phyloP scores from a whole-genome alignment of 2,329 filamentous ascomycete species.

The Nothophaeocryptopus gaeumannii region DNA sequence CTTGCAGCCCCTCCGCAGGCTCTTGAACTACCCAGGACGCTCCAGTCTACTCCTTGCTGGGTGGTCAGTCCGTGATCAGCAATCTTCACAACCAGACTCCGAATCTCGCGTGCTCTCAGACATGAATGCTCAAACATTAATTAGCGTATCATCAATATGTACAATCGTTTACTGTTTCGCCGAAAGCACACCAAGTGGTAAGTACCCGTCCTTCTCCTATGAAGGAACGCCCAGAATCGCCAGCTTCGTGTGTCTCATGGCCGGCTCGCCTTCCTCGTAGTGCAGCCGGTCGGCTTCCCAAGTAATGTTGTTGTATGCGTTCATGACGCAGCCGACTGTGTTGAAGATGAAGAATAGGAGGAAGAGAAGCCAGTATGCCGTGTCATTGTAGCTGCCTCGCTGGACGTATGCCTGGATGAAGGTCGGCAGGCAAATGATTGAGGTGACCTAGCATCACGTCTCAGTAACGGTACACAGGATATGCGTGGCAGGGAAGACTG shows the following conservation, averaged over 20 bases:
- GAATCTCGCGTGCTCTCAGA: too few relatives aligned
- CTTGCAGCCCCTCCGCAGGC: too few relatives aligned
- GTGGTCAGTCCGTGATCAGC: too few relatives aligned
- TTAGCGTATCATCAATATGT: too few relatives aligned
- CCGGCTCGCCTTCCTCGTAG: slow-evolving; percentile 32
- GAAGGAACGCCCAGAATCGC: slow-evolving; percentile 31
- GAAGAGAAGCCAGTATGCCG: slow-evolving; percentile 36
- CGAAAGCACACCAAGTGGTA: too few relatives aligned
- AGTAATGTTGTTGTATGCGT: slow-evolving; percentile 38
- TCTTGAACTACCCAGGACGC: too few relatives aligned
- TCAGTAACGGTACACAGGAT: slow-evolving; percentile 2
- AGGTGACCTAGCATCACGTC: slow-evolving; percentile 27
- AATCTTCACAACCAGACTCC: too few relatives aligned
- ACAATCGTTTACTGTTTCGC: too few relatives aligned
- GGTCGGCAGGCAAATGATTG: slow-evolving; percentile 30
- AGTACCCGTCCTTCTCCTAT: slow-evolving; percentile 1
- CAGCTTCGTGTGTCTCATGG: slow-evolving; percentile 27
- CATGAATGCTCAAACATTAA: too few relatives aligned
- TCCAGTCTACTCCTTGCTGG: too few relatives aligned
- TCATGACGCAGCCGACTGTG: slow-evolving; percentile 35
- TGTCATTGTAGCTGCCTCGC: slow-evolving; percentile 26
- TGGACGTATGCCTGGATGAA: slow-evolving; percentile 35
- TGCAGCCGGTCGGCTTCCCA: slow-evolving; percentile 31
- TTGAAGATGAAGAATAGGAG: slow-evolving; percentile 37
- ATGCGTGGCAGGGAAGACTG: too few relatives aligned